These are phyloP conservation scores for Hygrophorus russula DNA, from an alignment of 768 basidiomycete species.

Conservation along the genomic window DNA sequence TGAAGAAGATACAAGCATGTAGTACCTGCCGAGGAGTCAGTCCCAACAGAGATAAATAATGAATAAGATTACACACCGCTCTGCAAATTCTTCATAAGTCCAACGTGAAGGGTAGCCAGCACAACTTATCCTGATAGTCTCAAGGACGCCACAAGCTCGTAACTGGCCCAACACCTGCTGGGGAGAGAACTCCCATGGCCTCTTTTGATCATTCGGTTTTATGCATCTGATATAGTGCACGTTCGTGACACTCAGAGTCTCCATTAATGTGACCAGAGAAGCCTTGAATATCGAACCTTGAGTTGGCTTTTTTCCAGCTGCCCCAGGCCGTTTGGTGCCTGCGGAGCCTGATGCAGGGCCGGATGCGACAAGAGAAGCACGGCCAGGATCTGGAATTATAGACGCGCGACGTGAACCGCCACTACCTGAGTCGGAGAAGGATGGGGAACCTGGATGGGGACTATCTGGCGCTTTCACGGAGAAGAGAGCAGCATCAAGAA, in stretches of 20 bases:
- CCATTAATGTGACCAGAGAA: slow-evolving; percentile 89
- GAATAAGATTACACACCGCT: slow-evolving; percentile 49
- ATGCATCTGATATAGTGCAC: slow-evolving; percentile 99
- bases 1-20: slow-evolving; percentile 86
- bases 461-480: slow-evolving; percentile 58
- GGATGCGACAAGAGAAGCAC: slow-evolving; percentile 56
- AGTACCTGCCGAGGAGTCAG: slow-evolving; percentile 53
- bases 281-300: slow-evolving; percentile 98
- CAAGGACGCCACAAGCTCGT: slow-evolving; percentile 95
- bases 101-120: slow-evolving; percentile 97
- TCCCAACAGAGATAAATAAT: slow-evolving; percentile 2
- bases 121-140: slow-evolving; percentile 97
- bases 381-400: slow-evolving; percentile 80
- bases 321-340: slow-evolving; percentile 50
- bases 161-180: slow-evolving; percentile 93
- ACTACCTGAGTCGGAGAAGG: slow-evolving; percentile 68
- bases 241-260: slow-evolving; percentile 93
- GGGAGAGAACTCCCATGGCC: slow-evolving; percentile 93
- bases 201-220: slow-evolving; percentile 96
- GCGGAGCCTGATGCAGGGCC: slow-evolving; percentile 22
- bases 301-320: slow-evolving; percentile 80
- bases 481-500: slow-evolving; percentile 80
- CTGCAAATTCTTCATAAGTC: slow-evolving; percentile 98
- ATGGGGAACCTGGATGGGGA: slow-evolving; percentile 63
- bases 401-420: slow-evolving; percentile 72